phyloP scores from a whole-genome alignment of 192 early-diverging fungal genomes.

The Gonapodya sp. region DNA sequence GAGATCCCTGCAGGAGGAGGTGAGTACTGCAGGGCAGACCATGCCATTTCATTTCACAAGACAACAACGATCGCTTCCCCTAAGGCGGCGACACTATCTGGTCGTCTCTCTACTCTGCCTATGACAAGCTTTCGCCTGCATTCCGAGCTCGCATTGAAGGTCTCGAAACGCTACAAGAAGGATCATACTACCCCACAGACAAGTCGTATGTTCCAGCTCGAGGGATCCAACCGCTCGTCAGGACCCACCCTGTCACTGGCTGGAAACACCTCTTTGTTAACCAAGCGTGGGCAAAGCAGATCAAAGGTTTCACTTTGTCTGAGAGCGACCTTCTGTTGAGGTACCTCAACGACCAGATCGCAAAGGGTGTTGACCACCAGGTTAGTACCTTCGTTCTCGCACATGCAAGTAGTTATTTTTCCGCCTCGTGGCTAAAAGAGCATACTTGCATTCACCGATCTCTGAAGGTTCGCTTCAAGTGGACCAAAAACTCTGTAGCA shows the following conservation, averaged over 20 bases:
- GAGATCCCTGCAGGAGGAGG: neutral
- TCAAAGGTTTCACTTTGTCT: slow-evolving; percentile 24
- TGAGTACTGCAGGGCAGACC: neutral
- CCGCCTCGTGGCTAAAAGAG: neutral
- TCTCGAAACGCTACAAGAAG: slow-evolving; percentile 18
- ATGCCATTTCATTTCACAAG: neutral
- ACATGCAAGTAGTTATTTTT: neutral
- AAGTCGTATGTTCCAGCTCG: slow-evolving; percentile 9
- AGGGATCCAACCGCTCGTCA: slow-evolving; percentile 32
- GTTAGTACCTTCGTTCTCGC: slow-evolving; percentile 27
- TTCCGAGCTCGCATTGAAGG: slow-evolving; percentile 46
- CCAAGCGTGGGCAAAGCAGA: slow-evolving; percentile 36
- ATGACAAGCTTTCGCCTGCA: slow-evolving; percentile 47
- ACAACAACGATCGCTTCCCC: neutral
- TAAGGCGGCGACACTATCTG: slow-evolving; percentile 8
- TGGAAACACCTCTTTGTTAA: slow-evolving; percentile 56
- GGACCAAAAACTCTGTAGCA: slow-evolving; percentile 43
- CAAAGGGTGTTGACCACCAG: slow-evolving; percentile 40
- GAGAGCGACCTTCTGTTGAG: slow-evolving; percentile 34
- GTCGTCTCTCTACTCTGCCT: slow-evolving; percentile 41
- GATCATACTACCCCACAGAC: slow-evolving; percentile 3
- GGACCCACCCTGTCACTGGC: slow-evolving; percentile 40
- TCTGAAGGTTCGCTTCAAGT: slow-evolving; percentile 18
- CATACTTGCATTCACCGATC: too few relatives aligned
- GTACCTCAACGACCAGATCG: slow-evolving; percentile 38